Evolutionary conservation across 192 early-diverging fungal genomes (phyloP).

Genomic region (Entophlyctis luteolus): DNA sequence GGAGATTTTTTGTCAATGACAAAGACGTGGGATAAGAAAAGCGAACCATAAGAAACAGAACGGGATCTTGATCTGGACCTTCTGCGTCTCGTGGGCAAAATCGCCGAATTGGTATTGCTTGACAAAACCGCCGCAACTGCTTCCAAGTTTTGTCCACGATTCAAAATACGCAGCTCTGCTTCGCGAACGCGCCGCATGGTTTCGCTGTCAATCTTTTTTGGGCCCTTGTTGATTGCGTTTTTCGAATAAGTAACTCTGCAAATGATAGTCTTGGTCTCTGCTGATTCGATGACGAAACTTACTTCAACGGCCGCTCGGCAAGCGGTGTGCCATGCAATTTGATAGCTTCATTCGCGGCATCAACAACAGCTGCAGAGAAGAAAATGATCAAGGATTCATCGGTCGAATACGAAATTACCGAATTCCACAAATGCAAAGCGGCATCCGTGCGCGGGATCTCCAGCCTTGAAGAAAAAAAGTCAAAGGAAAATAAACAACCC

Average conservation of each 20-base stretch:
- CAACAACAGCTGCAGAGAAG: constrained; percentile 36
- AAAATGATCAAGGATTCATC: not conserved
- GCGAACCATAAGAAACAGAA: not conserved
- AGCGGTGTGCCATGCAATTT: constrained; percentile 62
- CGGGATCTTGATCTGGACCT: constrained; percentile 10
- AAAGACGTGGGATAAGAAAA: not conserved
- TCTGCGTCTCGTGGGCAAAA: constrained; percentile 5
- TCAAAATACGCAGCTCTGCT: constrained; percentile 47
- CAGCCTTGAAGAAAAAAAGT: too few species aligned
- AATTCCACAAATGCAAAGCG: constrained; percentile 81
- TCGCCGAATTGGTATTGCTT: not conserved
- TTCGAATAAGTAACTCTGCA: constrained; percentile 74
- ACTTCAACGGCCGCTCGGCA: constrained; percentile 52
- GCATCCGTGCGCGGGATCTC: constrained; percentile 60
- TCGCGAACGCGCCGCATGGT: constrained; percentile 53
- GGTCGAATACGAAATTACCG: constrained; percentile 31
- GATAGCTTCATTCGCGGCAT: constrained; percentile 55
- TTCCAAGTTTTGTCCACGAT: constrained; percentile 29
- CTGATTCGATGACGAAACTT: too few species aligned
- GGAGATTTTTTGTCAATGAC: not conserved
- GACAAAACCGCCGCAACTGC: not conserved
- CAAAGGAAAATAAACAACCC: too few species aligned
- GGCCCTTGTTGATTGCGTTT: constrained; percentile 69
- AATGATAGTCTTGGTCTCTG: not conserved
- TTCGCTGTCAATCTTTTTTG: constrained; percentile 43